Conservation (phyloP, 148 eudicot species). For the Spergularia bocconei region DNA sequence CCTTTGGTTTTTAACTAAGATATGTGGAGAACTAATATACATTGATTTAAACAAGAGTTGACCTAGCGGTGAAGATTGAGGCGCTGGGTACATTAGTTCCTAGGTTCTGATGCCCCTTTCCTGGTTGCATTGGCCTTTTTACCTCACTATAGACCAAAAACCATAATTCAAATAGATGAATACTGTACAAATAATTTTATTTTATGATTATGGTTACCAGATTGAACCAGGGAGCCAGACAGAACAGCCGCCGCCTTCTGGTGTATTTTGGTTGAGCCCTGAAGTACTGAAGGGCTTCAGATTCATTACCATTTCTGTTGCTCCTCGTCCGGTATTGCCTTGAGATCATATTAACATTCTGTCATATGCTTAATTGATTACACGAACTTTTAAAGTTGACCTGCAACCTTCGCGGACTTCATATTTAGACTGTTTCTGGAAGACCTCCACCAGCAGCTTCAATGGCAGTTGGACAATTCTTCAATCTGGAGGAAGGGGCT, state of each 20-base stretch:
- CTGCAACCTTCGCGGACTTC: conserved; percentile 11
- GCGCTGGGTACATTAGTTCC: conserved; percentile 1
- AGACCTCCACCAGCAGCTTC: conserved; percentile 98
- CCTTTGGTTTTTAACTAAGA: neutral
- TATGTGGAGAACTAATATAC: conserved; percentile 8
- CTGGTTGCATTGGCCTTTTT: neutral
- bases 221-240: conserved; percentile 99
- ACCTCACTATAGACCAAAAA: neutral
- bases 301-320: conserved; percentile 92
- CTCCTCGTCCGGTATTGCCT: conserved; percentile 85
- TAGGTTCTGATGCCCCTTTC: neutral
- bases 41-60: neutral
- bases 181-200: neutral
- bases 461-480: conserved; percentile 98
- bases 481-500: conserved; percentile 59
- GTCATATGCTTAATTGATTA: neutral
- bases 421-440: conserved; percentile 78
- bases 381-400: conserved; percentile 3
- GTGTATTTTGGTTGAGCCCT: conserved; percentile 79
- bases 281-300: conserved; percentile 73
- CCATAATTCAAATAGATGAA: neutral
- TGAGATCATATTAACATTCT: conserved; percentile 1
- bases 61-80: neutral
- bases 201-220: conserved; percentile 31
- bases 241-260: conserved; percentile 96